Percentiles rank a stretch among this genome's conserved stretches.
Evolutionary conservation across 1,139 yeast genomes (phyloP).

Genomic region (Maudiozyma humilis): DNA sequence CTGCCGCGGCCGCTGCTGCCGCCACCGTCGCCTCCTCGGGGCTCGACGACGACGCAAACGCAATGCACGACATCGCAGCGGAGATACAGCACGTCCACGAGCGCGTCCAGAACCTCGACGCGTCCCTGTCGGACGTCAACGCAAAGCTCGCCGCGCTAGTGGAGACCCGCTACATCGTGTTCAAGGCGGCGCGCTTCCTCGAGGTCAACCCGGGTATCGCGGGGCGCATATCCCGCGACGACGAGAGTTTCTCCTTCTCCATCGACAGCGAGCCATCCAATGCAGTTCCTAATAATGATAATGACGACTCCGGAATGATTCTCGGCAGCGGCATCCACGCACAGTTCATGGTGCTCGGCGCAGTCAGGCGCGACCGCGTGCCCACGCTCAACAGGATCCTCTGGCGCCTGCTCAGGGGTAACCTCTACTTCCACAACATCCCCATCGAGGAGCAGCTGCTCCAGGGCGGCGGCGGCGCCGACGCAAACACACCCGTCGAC

Average conservation of each 20-base stretch:
- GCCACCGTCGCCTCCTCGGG: constrained; percentile 16
- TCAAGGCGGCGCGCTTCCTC: constrained; percentile 37
- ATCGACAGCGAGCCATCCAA: constrained; percentile 12
- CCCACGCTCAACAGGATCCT: constrained; percentile 55
- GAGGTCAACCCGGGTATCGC: constrained; percentile 29
- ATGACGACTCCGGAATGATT: constrained; percentile 1
- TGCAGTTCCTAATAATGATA: constrained; percentile 3
- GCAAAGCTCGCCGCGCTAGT: constrained; percentile 33
- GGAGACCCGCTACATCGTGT: constrained; percentile 46
- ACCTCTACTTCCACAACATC: constrained; percentile 55
- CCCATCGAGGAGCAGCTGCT: constrained; percentile 44
- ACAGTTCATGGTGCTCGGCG: constrained; percentile 46
- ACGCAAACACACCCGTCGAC: constrained; percentile 33
- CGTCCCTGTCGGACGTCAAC: constrained; percentile 36
- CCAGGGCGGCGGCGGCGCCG: constrained; percentile 23
- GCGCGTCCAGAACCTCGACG: constrained; percentile 39
- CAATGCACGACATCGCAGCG: constrained; percentile 37
- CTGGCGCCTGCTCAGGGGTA: constrained; percentile 70
- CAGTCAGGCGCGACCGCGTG: constrained; percentile 43
- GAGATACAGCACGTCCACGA: constrained; percentile 37
- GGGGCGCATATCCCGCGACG: constrained; percentile 23
- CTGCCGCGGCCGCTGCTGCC: constrained; percentile 15
- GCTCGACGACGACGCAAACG: constrained; percentile 31
- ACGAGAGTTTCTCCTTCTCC: constrained; percentile 24
- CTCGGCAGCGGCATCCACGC: constrained; percentile 24